Percentiles rank a stretch among this genome's conserved stretches.
These are phyloP conservation scores for Cynanchum wilfordii DNA, from an alignment of 257 asterid genomes.

Conservation along the genomic window DNA sequence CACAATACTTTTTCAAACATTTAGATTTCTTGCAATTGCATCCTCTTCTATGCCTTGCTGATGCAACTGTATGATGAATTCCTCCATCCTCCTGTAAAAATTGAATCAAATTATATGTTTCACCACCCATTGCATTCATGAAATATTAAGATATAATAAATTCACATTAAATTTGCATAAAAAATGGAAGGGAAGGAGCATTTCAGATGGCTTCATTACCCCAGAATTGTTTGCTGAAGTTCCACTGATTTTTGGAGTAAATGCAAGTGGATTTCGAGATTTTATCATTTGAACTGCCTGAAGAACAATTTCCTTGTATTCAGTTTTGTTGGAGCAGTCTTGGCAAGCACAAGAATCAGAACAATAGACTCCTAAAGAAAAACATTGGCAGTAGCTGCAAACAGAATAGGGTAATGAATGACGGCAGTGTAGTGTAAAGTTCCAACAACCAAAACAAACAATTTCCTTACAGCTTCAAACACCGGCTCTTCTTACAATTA, in stretches of 20 bases:
- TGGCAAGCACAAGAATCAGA: conserved; percentile 67
- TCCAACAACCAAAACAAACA: conserved; percentile 8
- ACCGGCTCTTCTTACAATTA: conserved; percentile 71
- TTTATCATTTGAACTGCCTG: conserved; percentile 51
- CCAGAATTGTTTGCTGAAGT: conserved; percentile 34
- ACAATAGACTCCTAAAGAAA: conserved; percentile 73
- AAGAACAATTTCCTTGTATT: conserved; percentile 54
- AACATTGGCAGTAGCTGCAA: conserved; percentile 80
- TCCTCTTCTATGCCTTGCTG: conserved; percentile 77
- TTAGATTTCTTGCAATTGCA: conserved; percentile 89
- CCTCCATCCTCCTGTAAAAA: conserved; percentile 50
- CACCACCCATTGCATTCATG: conserved; percentile 9
- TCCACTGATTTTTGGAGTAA: conserved; percentile 53
- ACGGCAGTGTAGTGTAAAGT: conserved; percentile 10
- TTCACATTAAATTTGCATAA: too few species aligned
- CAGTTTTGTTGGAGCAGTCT: conserved; percentile 66
- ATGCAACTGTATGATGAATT: conserved; percentile 41
- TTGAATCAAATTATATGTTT: conserved; percentile 7
- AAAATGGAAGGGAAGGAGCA: too few species aligned
- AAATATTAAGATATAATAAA: background rate
- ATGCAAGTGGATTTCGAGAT: conserved; percentile 71
- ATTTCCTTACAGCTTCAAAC: conserved; percentile 73
- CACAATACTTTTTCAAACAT: conserved; percentile 79
- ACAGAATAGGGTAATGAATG: conserved; percentile 19
- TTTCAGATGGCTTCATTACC: conserved; percentile 31